These are phyloP conservation scores for Melastoma malabathricum DNA, from an alignment of 345 rosid species.

Conservation along the genomic window DNA sequence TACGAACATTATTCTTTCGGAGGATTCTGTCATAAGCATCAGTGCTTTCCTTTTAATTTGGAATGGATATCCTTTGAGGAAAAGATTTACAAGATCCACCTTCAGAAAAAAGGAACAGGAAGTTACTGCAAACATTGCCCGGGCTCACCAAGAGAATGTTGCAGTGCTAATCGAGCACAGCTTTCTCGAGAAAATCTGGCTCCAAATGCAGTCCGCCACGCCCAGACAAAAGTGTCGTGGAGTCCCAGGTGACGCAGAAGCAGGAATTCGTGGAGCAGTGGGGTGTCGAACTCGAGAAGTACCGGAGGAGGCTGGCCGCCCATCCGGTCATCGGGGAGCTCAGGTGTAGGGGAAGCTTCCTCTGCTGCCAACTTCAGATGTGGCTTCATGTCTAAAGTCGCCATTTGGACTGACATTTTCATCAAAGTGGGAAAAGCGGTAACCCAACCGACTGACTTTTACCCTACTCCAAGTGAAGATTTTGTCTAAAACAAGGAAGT, in stretches of 20 bases:
- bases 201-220: no score
- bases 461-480: no score
- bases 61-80: constrained; percentile 32
- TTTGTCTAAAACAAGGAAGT: no score
- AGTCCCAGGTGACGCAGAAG: constrained; percentile 94
- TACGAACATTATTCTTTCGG: constrained; percentile 70
- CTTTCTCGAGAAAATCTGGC: no score
- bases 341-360: constrained; percentile 70
- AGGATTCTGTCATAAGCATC: constrained; percentile 50
- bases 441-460: no score
- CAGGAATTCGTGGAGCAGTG: constrained; percentile 96
- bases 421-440: no score
- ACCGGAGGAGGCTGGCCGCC: constrained; percentile 46
- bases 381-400: no score
- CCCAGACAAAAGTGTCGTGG: constrained; percentile 90
- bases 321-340: constrained; percentile 84
- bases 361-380: constrained; percentile 49
- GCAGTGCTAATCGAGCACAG: constrained; percentile 19
- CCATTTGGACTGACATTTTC: no score
- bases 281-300: constrained; percentile 77
- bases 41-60: constrained; percentile 3
- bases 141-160: constrained; percentile 56
- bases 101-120: constrained; percentile 95
- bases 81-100: constrained; percentile 72
- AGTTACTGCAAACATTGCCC: constrained; percentile 78